Evolutionary conservation across 78 protist species (phyloP).

Genomic region (Thecamonas trahens): DNA sequence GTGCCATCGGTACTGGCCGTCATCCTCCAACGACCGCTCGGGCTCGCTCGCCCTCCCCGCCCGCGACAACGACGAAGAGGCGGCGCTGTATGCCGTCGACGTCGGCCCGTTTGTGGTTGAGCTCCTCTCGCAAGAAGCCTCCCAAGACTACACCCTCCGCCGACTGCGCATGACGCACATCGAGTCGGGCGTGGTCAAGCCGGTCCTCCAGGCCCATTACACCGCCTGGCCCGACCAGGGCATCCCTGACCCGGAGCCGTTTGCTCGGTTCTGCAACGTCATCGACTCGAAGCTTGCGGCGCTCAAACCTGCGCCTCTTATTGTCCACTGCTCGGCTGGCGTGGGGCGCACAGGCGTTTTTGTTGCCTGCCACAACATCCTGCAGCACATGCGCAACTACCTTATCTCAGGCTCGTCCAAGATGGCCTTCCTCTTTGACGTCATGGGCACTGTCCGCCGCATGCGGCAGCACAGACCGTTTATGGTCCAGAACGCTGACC

Average conservation of each 20-base stretch:
- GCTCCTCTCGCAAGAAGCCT: not conserved
- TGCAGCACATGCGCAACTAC: conserved; percentile 1
- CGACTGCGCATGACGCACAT: not conserved
- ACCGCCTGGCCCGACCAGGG: conserved; percentile 63
- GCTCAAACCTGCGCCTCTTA: conserved; percentile 6
- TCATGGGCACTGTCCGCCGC: not conserved
- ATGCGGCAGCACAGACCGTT: not conserved
- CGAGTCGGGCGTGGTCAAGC: too few species aligned
- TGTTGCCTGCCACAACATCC: conserved; percentile 14
- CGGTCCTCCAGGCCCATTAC: conserved; percentile 31
- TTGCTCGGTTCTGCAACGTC: not conserved
- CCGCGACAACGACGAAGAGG: too few species aligned
- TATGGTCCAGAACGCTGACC: conserved; percentile 25
- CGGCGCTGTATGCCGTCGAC: too few species aligned
- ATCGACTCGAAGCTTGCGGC: too few species aligned
- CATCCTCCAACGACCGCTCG: not conserved
- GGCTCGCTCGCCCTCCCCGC: not conserved
- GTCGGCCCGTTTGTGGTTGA: too few species aligned
- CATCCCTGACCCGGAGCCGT: conserved; percentile 18
- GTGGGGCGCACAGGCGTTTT: conserved; percentile 60
- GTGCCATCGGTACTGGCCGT: conserved; percentile 50
- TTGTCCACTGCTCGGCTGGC: conserved; percentile 63
- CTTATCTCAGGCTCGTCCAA: not conserved
- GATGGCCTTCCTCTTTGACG: not conserved
- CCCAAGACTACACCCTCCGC: conserved; percentile 2